Evolutionary conservation across 1,139 yeast genomes (phyloP).

Genomic region (Eremothecium gossypii): DNA sequence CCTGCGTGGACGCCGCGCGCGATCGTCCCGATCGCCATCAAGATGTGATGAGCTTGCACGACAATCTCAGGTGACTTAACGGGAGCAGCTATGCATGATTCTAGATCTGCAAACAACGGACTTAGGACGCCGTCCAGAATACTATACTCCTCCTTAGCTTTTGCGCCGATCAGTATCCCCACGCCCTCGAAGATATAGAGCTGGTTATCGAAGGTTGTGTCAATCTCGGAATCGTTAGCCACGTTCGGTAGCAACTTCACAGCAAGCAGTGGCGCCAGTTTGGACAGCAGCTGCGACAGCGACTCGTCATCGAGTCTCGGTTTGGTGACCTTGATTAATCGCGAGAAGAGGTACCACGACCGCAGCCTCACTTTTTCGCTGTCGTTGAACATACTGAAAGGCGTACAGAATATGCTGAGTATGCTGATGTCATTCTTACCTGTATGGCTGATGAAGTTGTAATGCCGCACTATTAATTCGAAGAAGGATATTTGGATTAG

Average conservation of each 20-base stretch:
- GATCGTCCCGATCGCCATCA: constrained; percentile 85
- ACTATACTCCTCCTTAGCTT: constrained; percentile 36
- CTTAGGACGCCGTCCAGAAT: constrained; percentile 56
- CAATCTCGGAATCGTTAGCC: constrained; percentile 40
- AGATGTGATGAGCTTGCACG: constrained; percentile 73
- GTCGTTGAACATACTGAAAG: constrained; percentile 69
- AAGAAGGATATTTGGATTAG: constrained; percentile 71
- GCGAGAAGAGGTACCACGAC: constrained; percentile 82
- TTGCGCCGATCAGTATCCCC: constrained; percentile 48
- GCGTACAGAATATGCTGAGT: constrained; percentile 69
- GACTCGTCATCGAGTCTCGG: constrained; percentile 48
- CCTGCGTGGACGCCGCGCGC: constrained; percentile 61
- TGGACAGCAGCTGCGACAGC: constrained; percentile 43
- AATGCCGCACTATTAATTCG: constrained; percentile 77
- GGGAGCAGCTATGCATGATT: constrained; percentile 47
- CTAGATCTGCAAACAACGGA: constrained; percentile 72
- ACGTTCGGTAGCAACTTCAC: constrained; percentile 51
- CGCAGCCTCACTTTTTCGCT: constrained; percentile 68
- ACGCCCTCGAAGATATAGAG: constrained; percentile 74
- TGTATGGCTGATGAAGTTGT: constrained; percentile 47
- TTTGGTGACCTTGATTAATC: constrained; percentile 71
- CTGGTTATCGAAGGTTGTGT: constrained; percentile 67
- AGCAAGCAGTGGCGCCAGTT: constrained; percentile 40
- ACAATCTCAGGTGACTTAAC: constrained; percentile 40
- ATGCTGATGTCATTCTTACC: constrained; percentile 45